These are phyloP conservation scores for Arthonia radiata DNA, from an alignment of 495 filamentous ascomycete genomes.

Conservation along the genomic window DNA sequence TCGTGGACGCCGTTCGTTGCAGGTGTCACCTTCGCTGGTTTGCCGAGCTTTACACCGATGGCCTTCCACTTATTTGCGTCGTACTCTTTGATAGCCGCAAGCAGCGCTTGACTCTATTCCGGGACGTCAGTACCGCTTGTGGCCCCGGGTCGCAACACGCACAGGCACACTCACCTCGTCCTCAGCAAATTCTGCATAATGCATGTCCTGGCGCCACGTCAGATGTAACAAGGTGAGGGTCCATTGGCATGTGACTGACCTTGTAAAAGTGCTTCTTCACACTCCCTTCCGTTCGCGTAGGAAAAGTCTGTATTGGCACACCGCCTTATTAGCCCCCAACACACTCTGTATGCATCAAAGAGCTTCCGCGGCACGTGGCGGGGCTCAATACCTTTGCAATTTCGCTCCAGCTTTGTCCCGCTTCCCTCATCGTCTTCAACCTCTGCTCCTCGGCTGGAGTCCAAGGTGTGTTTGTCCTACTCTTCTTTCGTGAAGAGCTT, in stretches of 20 bases:
- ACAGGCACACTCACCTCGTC: conserved; percentile 47
- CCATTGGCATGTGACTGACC: conserved; percentile 33
- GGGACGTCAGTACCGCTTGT: conserved; percentile 7
- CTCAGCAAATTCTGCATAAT: conserved; percentile 96
- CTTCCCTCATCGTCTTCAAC: conserved; percentile 79
- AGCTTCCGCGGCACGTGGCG: background rate
- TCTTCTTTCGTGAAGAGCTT: conserved; percentile 82
- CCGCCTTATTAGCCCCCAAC: no score
- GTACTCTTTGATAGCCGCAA: conserved; percentile 94
- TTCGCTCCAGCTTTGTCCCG: conserved; percentile 83
- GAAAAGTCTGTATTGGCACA: conserved; percentile 44
- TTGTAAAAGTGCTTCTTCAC: conserved; percentile 99
- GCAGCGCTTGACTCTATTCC: conserved; percentile 50
- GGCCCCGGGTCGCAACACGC: conserved; percentile 4
- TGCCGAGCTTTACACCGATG: conserved; percentile 87
- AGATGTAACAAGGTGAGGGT: conserved; percentile 99
- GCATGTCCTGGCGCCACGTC: conserved; percentile 87
- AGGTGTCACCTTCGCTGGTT: conserved; percentile 65
- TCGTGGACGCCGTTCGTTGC: conserved; percentile 2
- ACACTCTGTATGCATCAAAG: conserved; percentile 3
- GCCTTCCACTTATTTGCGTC: conserved; percentile 96
- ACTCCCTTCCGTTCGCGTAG: conserved; percentile 76
- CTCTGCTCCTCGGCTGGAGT: conserved; percentile 81
- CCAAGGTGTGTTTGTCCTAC: conserved; percentile 92
- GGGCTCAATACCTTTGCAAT: conserved; percentile 58